Conservation (phyloP, 192 early-diverging fungal species). For the Chytriomyces confervae region DNA sequence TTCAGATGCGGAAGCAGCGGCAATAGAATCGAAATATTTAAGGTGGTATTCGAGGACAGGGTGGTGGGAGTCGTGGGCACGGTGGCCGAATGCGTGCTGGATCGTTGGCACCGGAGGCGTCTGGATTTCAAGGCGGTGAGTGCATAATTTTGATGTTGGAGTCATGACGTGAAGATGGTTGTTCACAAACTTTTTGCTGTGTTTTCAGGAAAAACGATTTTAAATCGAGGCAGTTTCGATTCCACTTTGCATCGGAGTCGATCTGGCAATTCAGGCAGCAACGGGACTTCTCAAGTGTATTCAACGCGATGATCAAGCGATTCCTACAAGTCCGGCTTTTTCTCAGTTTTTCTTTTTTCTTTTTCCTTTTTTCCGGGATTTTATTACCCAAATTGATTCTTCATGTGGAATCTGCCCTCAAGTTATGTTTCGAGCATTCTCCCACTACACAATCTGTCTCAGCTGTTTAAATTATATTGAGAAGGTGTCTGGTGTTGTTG, state of each 20-base stretch:
- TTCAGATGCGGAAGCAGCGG: conserved; percentile 1
- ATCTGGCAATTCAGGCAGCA: background rate
- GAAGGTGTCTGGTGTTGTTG: background rate
- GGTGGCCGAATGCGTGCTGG: too few species aligned
- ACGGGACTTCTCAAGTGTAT: background rate
- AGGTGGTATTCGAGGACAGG: background rate
- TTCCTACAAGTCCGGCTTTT: background rate
- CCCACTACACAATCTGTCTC: background rate
- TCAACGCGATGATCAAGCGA: background rate
- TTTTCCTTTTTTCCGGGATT: background rate
- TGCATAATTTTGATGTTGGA: background rate
- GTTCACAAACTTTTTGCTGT: background rate
- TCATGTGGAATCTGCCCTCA: background rate
- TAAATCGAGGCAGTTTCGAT: conserved; percentile 4
- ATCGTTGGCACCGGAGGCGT: too few species aligned
- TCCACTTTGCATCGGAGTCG: background rate
- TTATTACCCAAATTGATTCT: background rate
- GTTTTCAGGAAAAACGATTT: conserved; percentile 5
- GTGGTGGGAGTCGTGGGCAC: background rate
- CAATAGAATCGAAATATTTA: background rate
- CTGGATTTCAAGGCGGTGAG: background rate
- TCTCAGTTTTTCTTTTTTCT: background rate
- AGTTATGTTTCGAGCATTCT: background rate
- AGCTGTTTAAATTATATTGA: background rate
- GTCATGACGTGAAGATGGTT: background rate